Conservation (phyloP, 2,329 filamentous ascomycete species). For the Penicillium sp. region DNA sequence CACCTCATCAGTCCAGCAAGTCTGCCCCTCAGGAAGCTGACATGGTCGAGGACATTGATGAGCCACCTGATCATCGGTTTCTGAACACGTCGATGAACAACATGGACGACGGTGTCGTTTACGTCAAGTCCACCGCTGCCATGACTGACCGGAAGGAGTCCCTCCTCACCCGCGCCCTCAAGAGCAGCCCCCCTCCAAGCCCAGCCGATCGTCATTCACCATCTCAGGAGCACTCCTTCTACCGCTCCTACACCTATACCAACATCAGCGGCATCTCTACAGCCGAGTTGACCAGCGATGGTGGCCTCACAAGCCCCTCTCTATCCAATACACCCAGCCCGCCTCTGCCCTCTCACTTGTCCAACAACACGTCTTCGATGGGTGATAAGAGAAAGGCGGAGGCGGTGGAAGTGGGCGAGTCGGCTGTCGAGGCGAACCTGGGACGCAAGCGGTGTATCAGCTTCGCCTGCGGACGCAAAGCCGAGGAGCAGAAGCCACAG, state of each 20-base stretch:
- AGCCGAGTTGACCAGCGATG: slow-evolving; percentile 88
- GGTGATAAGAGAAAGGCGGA: slow-evolving; percentile 26
- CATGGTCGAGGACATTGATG: slow-evolving; percentile 66
- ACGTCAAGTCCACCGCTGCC: no score
- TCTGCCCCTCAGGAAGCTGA: slow-evolving; percentile 50
- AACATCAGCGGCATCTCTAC: slow-evolving; percentile 73
- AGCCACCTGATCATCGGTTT: slow-evolving; percentile 93
- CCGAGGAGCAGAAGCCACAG: slow-evolving; percentile 37
- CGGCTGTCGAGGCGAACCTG: slow-evolving; percentile 52
- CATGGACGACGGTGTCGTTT: slow-evolving; percentile 37
- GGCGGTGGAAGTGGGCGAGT: slow-evolving; percentile 40
- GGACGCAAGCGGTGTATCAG: slow-evolving; percentile 83
- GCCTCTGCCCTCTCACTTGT: slow-evolving; percentile 54
- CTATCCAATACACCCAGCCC: slow-evolving; percentile 81
- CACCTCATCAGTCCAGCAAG: slow-evolving; percentile 34
- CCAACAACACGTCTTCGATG: no score
- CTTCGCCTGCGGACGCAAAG: slow-evolving; percentile 71
- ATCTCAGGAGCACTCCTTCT: slow-evolving; percentile 46
- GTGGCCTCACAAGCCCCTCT: slow-evolving; percentile 77
- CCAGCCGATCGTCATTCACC: slow-evolving; percentile 28
- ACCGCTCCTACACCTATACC: slow-evolving; percentile 55
- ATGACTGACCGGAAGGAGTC: slow-evolving; percentile 67
- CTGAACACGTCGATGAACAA: slow-evolving; percentile 26
- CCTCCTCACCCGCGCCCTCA: slow-evolving; percentile 75
- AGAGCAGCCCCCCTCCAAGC: slow-evolving; percentile 52